Evolutionary conservation across 1,284 basidiomycete genomes (phyloP), one percentile per base, ranked within the genome.

Genomic region (Xerocomus nothofagi): DNA sequence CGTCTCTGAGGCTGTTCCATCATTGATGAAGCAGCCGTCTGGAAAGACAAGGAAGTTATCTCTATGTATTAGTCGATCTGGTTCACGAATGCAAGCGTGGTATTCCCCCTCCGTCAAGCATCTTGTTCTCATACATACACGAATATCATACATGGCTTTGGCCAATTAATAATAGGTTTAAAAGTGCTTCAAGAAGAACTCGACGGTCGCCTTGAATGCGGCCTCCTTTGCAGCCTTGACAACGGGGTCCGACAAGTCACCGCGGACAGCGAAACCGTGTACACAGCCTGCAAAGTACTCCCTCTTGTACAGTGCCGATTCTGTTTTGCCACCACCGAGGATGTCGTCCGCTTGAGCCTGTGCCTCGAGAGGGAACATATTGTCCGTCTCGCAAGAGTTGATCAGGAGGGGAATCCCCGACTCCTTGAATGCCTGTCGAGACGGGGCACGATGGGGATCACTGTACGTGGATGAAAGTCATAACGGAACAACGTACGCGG

Each of bases 1-100:
- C 91, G 12, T 78, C 81, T 48, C 67, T 94, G 56, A 78, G 91
- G 51, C 71, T 92, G 52, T 92, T 92, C 84, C 89, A 91, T 59
- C 89, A 92, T 65, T 91, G 73, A 76, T 10, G 10, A 10, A 21
- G 11, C 26, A 11, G 26, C 6, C 9, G 11, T 11, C 26, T 11
- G 2, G 26, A 27, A 27, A 27, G 26, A 27, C 9, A 27, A 11
- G 10, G 10, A 11, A 27, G 26, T 27, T 11, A 27, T 11, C 3
- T 27, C 10, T 27, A 27, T 27, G 6, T 11, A 11, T 26, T 26
- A 26, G 26, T 26, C 9, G 26, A 26, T 26, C 23, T 24, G 8
- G 32, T 11, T 33, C 43, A 34, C 18, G n/a, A 34, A 34, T n/a
- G 27, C 4, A 10, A 27, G 11, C 11, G 26, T 23, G 34, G 41